Evolutionary conservation across 768 basidiomycete species (phyloP), one percentile per base, ranked within the genome.

Genomic region (Candolleomyces eurysporus): DNA sequence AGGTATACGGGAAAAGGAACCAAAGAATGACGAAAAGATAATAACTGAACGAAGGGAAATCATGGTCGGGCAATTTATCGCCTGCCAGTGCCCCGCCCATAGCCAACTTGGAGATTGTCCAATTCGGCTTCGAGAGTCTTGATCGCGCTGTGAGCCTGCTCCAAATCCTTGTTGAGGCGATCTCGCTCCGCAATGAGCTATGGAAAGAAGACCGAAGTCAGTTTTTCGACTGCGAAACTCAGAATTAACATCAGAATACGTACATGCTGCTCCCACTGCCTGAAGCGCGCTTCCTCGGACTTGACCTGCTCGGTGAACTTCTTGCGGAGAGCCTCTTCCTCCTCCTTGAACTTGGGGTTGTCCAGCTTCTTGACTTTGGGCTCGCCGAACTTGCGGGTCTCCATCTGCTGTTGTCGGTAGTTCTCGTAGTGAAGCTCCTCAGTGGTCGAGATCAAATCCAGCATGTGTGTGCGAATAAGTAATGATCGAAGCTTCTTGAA

Each of bases 281-380:
- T 88, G 84, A 99, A 99, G 63, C 97, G 84, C 13, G 92, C 84
- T 73, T 99, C 97, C 80, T 99, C 97, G 61, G 93, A 83, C 82
- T 99, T 99, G 84, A 99, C 97, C 80, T 99, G 97, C 77, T 99
- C 97, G 32, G 97, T 99, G 78, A 99, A 99, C 64, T 95, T 87
- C 83, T 96, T 98, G 71, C 96, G 84, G 63, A 98, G 86, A 61
- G 88, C 83, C 76, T 99, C 97, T 75, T 99, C 96, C 79, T 99
- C 97, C 75, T 98, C 97, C 82, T 96, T 96, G 88, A 96, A 99
- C 78, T 98, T 98, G 68, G 97, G 96, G 76, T 98, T 99, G 79
- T 99, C 96, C 66, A 93, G 83, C 80, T 98, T 98, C 86, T 94
- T 96, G 69, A 96, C 93, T 80, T 98, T 98, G 67, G 95, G 89